Base-by-base conservation (phyloP, 2,329 filamentous ascomycete genomes). In the Pseudomassariella vexata region DNA sequence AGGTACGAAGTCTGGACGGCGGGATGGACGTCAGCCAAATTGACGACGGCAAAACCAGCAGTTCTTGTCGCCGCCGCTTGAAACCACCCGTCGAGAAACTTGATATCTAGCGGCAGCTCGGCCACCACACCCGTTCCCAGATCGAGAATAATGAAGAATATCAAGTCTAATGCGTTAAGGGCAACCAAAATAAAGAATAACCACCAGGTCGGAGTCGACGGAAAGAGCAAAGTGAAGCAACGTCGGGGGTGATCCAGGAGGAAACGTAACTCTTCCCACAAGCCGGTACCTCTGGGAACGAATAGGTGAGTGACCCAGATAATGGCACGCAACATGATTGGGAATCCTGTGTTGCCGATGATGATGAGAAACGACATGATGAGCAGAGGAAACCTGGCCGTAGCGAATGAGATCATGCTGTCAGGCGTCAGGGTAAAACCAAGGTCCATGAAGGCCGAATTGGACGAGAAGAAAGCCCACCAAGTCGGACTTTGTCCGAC, bases 211-310 rank as follows among this genome's bases (percentile, higher is more conserved):
- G 90, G 87, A 33, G 78, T 79, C 0, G 84, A 81, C 0, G 92
- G 92, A 46, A 98, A 98, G 0, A 98, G 67, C 10, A 98, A 67
- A 0, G 92, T 98, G 52, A 98, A 98, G 60, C 92, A 98, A 34
- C 92, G 84, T 52, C 92, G 82, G 1, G 92, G 92, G 47, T 98
- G 92, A 49, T 96, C 90, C 2, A 98, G 73, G 14, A 98, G 65
- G 49, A 98, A 98, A 22, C 77, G 76, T 9, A 96, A 65, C 55
- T 95, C 90, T 56, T 98, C 90, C 78, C 85, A 95, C 1, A 94
- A 56, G 2, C 82, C 80, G 17, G 79, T 85, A 6, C 59, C 72
- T 17, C 60, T 62, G 4, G 84, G 79, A 1, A 80, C 73, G 28
- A 84, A 43, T 34, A 81, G 76, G 9, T 85, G 86, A 20, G 74